Evolutionary conservation across 2,329 filamentous ascomycete species (phyloP).

Genomic region (Penicillium paneum): DNA sequence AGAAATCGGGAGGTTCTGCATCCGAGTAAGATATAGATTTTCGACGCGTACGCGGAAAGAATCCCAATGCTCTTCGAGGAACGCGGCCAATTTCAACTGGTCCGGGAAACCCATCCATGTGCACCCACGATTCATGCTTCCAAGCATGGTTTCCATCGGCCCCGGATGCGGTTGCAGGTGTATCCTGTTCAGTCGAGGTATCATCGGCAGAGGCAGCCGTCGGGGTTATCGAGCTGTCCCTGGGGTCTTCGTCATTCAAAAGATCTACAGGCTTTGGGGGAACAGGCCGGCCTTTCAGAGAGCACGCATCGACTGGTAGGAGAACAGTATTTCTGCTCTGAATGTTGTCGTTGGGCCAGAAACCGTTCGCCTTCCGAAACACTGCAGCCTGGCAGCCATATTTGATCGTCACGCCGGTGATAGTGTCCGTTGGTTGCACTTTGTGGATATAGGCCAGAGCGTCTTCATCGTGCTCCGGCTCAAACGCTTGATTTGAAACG

Average conservation of each 20-base stretch:
- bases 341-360: conserved; percentile 92
- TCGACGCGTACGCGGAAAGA: conserved; percentile 86
- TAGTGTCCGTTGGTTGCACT: conserved; percentile 77
- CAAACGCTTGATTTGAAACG: conserved; percentile 25
- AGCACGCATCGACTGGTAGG: conserved; percentile 85
- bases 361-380: conserved; percentile 81
- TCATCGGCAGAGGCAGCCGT: conserved; percentile 5
- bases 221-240: conserved; percentile 36
- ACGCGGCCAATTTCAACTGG: conserved; percentile 85
- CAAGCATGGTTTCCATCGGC: conserved; percentile 65
- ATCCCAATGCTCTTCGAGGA: conserved; percentile 75
- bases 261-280: conserved; percentile 29
- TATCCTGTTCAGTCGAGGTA: conserved; percentile 4
- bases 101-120: conserved; percentile 66
- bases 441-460: conserved; percentile 88
- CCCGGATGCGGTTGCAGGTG: conserved; percentile 26
- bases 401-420: conserved; percentile 84
- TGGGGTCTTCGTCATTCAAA: conserved; percentile 31
- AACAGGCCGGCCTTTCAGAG: conserved; percentile 68
- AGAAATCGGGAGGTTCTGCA: conserved; percentile 49
- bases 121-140: conserved; percentile 87
- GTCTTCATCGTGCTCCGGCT: conserved; percentile 61
- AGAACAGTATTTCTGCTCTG: conserved; percentile 78
- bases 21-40: conserved; percentile 67
- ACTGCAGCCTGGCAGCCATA: conserved; percentile 83